Conservation (phyloP, 2,329 filamentous ascomycete species). For the Neophaeococcomyces mojaviensis region DNA sequence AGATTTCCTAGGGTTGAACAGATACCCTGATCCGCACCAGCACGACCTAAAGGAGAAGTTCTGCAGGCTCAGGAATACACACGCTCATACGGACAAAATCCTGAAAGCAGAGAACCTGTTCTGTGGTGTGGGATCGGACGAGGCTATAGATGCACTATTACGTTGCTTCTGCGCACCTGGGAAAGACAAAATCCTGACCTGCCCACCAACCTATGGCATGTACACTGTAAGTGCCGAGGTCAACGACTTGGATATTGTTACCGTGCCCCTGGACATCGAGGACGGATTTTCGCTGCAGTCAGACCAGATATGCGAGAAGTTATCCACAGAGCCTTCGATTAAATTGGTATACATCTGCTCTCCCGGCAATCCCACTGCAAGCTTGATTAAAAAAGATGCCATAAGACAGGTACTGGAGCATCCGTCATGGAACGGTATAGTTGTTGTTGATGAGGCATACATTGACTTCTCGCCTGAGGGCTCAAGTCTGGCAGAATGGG, state of each 20-base stretch:
- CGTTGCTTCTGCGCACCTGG: slow-evolving; percentile 88
- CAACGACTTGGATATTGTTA: slow-evolving; percentile 81
- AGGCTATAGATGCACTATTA: slow-evolving; percentile 90
- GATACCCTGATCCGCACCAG: slow-evolving; percentile 97
- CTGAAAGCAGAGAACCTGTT: slow-evolving; percentile 80
- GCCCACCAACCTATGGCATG: slow-evolving; percentile 98
- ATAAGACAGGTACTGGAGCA: slow-evolving; percentile 69
- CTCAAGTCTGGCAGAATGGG: slow-evolving; percentile 82
- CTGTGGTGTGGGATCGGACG: slow-evolving; percentile 90
- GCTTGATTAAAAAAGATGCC: slow-evolving; percentile 66
- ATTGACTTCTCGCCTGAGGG: slow-evolving; percentile 81
- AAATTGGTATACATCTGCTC: slow-evolving; percentile 92
- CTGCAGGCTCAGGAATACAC: slow-evolving; percentile 79
- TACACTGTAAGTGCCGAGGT: slow-evolving; percentile 90
- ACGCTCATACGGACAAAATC: slow-evolving; percentile 65
- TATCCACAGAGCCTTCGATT: slow-evolving; percentile 59
- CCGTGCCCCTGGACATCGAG: slow-evolving; percentile 69
- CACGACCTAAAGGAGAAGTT: slow-evolving; percentile 74
- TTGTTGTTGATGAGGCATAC: slow-evolving; percentile 93
- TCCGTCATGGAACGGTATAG: slow-evolving; percentile 88
- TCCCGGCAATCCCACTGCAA: slow-evolving; percentile 87
- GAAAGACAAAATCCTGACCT: slow-evolving; percentile 83
- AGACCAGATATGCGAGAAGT: slow-evolving; percentile 55
- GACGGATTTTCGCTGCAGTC: slow-evolving; percentile 69
- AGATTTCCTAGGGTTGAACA: slow-evolving; percentile 75